Evolutionary conservation across 192 early-diverging fungal genomes (phyloP), one percentile per base, ranked within the genome.

Genomic region (Chytriomyces sp.): DNA sequence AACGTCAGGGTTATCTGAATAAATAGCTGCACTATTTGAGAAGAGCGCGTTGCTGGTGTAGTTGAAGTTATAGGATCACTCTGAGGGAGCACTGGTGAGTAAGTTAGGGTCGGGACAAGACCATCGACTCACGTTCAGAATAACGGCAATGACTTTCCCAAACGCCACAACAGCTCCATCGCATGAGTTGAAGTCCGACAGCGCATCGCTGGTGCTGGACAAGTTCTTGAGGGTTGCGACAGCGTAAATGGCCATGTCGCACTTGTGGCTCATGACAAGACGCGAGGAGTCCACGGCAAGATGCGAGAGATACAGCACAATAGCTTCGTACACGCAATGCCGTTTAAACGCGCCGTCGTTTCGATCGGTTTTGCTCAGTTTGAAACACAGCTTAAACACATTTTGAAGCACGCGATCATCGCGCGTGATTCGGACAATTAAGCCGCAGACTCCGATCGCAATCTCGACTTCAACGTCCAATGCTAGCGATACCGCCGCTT

Each of bases 351-450:
- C 23, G 6, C 26, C 65, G 62, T 83, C 84, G 72, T 86, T 80
- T 43, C 46, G 45, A 43, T 78, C 80, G 62, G 70, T 78, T 35
- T 81, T 84, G 61, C 80, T 84, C 49, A 86, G 75, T 57, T 83
- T 83, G 64, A 83, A 81, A 2, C 79, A 76, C 26, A 83, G 76
- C 70, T 82, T 77, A 53, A 80, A 79, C 7, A 77, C 67, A 61
- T 82, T 74, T 45, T 20, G 23, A n/a, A 85, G 67, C 23, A 85
- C 69, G n/a, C 73, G 63, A 18, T 82, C 81, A 48, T 82, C 75
- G 2, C 72, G 65, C 16, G 81, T 79, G 2, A 83, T 74, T 24
- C 77, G 72, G 18, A 85, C 23, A 26, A 85, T 57, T 26, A 81
- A 23, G 43, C 53, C 46, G 48, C 83, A 85, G 20, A 75, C 84